Evolutionary conservation across 371 early-diverging fungal species (phyloP), one percentile per base, ranked within the genome.

Genomic region (Choanephora cucurbitarum): DNA sequence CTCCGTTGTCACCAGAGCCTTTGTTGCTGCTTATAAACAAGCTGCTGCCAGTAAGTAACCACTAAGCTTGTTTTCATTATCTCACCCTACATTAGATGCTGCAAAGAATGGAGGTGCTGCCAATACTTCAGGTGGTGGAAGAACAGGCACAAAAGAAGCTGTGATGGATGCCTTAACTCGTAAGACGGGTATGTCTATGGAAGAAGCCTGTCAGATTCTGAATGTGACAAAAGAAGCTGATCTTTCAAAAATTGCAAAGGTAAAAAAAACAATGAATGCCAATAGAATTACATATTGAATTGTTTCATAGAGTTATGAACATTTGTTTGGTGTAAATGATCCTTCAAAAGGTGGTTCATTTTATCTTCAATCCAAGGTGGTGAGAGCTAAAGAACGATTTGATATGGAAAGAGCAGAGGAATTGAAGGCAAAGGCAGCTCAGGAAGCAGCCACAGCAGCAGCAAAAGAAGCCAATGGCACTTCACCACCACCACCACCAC

Each of bases 251-350:
- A 67, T 92, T 22, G 61, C 79, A 53, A 86, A 88, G 87, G 91
- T 88, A 75, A 43, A 19, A n/a, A n/a, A n/a, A n/a, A n/a, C n/a
- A n/a, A n/a, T n/a, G n/a, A n/a, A n/a, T n/a, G n/a, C n/a, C n/a
- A n/a, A n/a, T n/a, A n/a, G n/a, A n/a, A n/a, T n/a, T n/a, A n/a
- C n/a, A n/a, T n/a, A n/a, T n/a, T n/a, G n/a, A n/a, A n/a, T n/a
- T n/a, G n/a, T n/a, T n/a, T n/a, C n/a, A n/a, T n/a, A 94, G 91
- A 89, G 86, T 66, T 98, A 91, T 64, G 91, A 93, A n/a, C 90
- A 91, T 64, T 67, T 97, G 66, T 95, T 91, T 73, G 86, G 85
- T 43, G 85, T 79, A 17, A 98, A 98, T 71, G 96, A 96, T 65
- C 82, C 89, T 33, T 69, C 83, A 5, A 81, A 81, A 44, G 96